A percentile compares a stretch with the other conserved stretches of the same genome.
phyloP scores from a whole-genome alignment of 108 stramenopile genomes.

The Skeletonema potamos region DNA sequence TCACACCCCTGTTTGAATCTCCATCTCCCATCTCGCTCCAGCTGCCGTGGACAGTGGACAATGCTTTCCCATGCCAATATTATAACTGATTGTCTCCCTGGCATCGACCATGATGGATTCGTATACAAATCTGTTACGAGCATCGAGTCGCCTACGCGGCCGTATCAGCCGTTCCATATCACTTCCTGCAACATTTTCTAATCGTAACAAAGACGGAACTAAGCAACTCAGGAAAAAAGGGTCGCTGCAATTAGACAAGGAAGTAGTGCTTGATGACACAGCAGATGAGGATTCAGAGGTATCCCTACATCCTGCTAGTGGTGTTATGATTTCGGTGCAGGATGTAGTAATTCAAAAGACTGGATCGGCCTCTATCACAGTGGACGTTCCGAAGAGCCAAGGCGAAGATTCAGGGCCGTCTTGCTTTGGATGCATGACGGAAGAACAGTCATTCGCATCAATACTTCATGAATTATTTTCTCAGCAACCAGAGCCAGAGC shows the following conservation, averaged over 20 bases:
- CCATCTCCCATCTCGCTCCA: too few relatives aligned
- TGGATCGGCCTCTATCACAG: background rate
- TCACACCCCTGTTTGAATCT: too few relatives aligned
- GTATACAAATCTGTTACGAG: background rate
- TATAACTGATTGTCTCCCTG: too few relatives aligned
- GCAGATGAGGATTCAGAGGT: background rate
- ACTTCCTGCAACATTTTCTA: background rate
- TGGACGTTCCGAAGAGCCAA: background rate
- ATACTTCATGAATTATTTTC: background rate
- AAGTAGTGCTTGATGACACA: background rate
- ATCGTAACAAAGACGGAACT: background rate
- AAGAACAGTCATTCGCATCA: background rate
- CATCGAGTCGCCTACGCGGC: background rate
- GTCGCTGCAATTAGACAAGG: background rate
- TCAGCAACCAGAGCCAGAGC: background rate
- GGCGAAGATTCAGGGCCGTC: background rate
- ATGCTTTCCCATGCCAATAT: too few relatives aligned
- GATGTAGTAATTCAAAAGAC: background rate
- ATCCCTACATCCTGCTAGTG: background rate
- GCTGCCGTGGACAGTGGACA: too few relatives aligned
- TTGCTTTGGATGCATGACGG: background rate
- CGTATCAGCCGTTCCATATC: background rate
- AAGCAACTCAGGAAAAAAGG: background rate
- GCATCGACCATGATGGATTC: background rate
- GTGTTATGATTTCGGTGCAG: background rate